Base-by-base conservation (phyloP, 345 rosid genomes). In the Psidium guajava region DNA sequence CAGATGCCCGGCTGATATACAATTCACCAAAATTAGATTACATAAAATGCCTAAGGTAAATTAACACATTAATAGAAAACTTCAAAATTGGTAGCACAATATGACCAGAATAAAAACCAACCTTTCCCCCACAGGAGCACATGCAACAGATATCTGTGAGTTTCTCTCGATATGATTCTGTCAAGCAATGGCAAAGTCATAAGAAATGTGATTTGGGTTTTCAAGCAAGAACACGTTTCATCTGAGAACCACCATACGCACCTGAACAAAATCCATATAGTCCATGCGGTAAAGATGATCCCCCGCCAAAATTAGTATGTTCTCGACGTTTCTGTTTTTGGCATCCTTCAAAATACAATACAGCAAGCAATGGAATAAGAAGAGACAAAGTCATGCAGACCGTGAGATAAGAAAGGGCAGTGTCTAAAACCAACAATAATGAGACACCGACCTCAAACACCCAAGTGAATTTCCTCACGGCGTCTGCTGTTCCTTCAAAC, bases 401-500 rank as follows among this genome's bases (percentile, higher is more conserved):
- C 11, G 21, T 21, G 54, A 49, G 52, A 82, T 20, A 27, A 75
- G 10, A 52, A 56, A 56, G 32, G 21, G 8, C 1, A 57, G 80
- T 77, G 54, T 59, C 16, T 27, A 14, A 14, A 54, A 28, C 25
- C 73, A 44, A 27, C 42, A 75, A 6, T 24, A 32, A 9, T 14
- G 42, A 11, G 83, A 87, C 74, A 82, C 85, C 44, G 58, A 95
- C 99, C 99, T 97, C 98, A 92, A 97, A 97, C 82, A 97, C 98
- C 98, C 99, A 95, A 55, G 61, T 86, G 87, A 97, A 97, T 87
- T 95, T 94, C 94, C 99, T 94, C 77, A 97, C 99, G 90, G 99
- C 99, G 90, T 97, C 99, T 27, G 99, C 98, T 50, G 99, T 97
- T 90, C 99, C 99, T 93, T 97, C 98, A 87, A 95, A 97, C 99